These are phyloP conservation scores for Xylaria nigripes DNA, from an alignment of 495 filamentous ascomycete species.

Conservation along the genomic window DNA sequence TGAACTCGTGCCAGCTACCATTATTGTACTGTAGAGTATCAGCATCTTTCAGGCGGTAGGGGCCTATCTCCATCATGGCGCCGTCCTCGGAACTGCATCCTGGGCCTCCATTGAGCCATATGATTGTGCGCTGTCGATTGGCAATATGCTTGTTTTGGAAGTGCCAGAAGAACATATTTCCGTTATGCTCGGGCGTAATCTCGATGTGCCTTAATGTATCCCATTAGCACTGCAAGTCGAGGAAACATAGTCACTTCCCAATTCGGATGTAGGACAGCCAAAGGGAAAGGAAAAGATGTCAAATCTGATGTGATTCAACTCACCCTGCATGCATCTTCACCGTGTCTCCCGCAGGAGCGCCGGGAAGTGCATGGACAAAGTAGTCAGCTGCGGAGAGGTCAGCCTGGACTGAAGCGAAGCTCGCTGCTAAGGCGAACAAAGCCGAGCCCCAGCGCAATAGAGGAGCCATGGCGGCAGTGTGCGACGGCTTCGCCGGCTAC, in stretches of 20 bases:
- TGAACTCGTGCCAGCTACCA: conserved; percentile 95
- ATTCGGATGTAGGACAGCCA: too few species aligned
- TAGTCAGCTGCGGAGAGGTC: conserved; percentile 67
- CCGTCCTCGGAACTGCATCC: conserved; percentile 97
- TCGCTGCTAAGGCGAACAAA: conserved; percentile 28
- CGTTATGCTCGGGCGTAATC: conserved; percentile 71
- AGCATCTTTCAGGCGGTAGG: conserved; percentile 73
- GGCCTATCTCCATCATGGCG: conserved; percentile 94
- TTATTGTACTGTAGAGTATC: conserved; percentile 72
- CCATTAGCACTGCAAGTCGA: conserved; percentile 21
- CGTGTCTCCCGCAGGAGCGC: conserved; percentile 70
- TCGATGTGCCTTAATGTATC: conserved; percentile 66
- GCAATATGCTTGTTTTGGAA: conserved; percentile 93
- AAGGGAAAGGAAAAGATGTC: background rate
- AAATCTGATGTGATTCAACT: conserved; percentile 25
- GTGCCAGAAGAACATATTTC: conserved; percentile 98
- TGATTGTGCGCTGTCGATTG: conserved; percentile 81
- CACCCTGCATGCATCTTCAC: conserved; percentile 98
- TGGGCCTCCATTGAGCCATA: conserved; percentile 95
- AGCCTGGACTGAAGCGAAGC: conserved; percentile 26
- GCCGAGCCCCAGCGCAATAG: conserved; percentile 30
- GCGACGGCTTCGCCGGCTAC: background rate
- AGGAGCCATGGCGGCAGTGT: conserved; percentile 15
- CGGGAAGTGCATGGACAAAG: conserved; percentile 76
- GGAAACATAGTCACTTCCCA: background rate